Percentiles rank a stretch among this genome's conserved stretches.
Conservation (phyloP, 805 yeast species). For the Candida golubevii region DNA sequence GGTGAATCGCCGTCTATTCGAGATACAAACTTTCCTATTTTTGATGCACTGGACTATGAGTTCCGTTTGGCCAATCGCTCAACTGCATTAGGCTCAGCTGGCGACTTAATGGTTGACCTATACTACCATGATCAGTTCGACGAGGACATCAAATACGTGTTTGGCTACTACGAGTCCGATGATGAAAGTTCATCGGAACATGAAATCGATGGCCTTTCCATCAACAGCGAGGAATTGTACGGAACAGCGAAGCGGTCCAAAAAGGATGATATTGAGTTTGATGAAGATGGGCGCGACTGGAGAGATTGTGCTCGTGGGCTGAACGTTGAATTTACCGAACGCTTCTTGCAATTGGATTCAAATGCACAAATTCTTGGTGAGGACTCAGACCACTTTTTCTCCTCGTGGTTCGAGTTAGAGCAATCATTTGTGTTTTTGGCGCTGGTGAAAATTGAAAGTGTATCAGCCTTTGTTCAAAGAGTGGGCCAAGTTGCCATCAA, state of each 20-base stretch:
- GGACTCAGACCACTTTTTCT: slow-evolving; percentile 27
- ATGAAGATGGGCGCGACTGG: slow-evolving; percentile 65
- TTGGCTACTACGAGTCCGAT: slow-evolving; percentile 45
- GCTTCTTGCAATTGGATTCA: slow-evolving; percentile 18
- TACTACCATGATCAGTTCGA: slow-evolving; percentile 63
- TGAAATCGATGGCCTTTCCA: slow-evolving; percentile 7
- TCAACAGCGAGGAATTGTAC: slow-evolving; percentile 7
- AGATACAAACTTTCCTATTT: slow-evolving; percentile 7
- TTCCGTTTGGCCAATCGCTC: slow-evolving; percentile 8
- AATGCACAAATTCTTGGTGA: slow-evolving; percentile 15
- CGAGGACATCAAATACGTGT: slow-evolving; percentile 61
- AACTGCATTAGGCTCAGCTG: slow-evolving; percentile 11
- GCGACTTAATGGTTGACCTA: slow-evolving; percentile 48
- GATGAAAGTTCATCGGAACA: slow-evolving; percentile 10
- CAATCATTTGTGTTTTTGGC: slow-evolving; percentile 24
- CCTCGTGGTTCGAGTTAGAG: slow-evolving; percentile 22
- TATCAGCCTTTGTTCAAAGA: slow-evolving; percentile 18
- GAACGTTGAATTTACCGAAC: slow-evolving; percentile 32
- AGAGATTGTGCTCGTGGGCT: slow-evolving; percentile 63
- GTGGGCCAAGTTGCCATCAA: slow-evolving; percentile 40
- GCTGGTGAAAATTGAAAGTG: slow-evolving; percentile 24
- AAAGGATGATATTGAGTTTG: slow-evolving; percentile 42
- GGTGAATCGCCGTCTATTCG: slow-evolving; percentile 3
- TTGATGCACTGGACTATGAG: slow-evolving; percentile 10
- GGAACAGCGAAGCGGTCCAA: slow-evolving; percentile 20